Evolutionary conservation across 2,329 filamentous ascomycete genomes (phyloP).

Genomic region (Aspergillus viridinutans): DNA sequence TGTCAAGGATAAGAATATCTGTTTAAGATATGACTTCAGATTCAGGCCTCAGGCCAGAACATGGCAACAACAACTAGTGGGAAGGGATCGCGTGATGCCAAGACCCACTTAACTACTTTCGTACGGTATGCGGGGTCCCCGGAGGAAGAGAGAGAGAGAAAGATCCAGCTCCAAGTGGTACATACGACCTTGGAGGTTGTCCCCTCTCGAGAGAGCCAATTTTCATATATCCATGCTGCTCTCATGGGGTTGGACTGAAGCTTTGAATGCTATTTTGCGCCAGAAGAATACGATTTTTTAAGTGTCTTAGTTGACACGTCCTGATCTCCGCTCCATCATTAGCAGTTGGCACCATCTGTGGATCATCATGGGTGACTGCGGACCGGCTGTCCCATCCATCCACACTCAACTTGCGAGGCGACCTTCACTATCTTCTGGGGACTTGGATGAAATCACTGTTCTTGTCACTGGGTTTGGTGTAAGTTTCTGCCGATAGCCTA

Average conservation of each 20-base stretch:
- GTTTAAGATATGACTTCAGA: too few relatives aligned
- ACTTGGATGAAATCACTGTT: slow-evolving; percentile 28
- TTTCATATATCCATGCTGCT: too few relatives aligned
- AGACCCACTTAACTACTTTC: neutral
- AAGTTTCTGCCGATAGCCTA: slow-evolving; percentile 11
- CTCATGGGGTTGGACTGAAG: too few relatives aligned
- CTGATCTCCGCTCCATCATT: neutral
- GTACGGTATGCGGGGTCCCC: neutral
- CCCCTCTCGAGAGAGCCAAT: neutral
- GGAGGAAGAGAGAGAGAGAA: neutral
- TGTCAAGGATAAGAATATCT: too few relatives aligned
- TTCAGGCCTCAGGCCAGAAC: too few relatives aligned
- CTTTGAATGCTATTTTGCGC: too few relatives aligned
- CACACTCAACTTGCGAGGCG: slow-evolving; percentile 12
- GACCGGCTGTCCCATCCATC: slow-evolving; percentile 13
- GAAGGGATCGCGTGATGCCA: neutral
- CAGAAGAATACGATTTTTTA: too few relatives aligned
- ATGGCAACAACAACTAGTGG: too few relatives aligned
- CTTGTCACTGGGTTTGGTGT: slow-evolving; percentile 37
- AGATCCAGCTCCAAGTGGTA: too few relatives aligned
- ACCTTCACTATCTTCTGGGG: slow-evolving; percentile 11
- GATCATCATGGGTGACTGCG: slow-evolving; percentile 31
- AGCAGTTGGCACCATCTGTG: neutral
- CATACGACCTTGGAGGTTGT: neutral
- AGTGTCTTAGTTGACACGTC: too few relatives aligned